Evolutionary conservation across 1,139 yeast genomes (phyloP).

Genomic region (Debaryomyces robertsiae): DNA sequence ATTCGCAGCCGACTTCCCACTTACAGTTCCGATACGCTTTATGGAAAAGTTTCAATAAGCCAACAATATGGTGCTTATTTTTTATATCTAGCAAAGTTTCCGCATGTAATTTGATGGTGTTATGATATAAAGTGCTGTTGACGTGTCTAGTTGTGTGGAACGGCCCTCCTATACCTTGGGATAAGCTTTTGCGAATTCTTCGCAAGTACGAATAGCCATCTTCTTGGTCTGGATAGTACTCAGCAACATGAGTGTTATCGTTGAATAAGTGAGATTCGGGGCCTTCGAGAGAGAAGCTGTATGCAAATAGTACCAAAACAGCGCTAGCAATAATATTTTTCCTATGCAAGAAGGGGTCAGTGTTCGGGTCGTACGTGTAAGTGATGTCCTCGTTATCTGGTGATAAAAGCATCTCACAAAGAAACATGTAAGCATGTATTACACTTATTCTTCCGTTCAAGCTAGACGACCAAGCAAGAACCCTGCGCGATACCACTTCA

Average conservation of each 20-base stretch:
- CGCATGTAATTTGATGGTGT: conserved; percentile 41
- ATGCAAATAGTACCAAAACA: conserved; percentile 52
- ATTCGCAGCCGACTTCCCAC: conserved; percentile 64
- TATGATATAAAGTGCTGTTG: conserved; percentile 32
- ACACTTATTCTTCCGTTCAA: conserved; percentile 36
- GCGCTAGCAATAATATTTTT: conserved; percentile 51
- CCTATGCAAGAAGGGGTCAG: conserved; percentile 35
- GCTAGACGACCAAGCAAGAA: conserved; percentile 39
- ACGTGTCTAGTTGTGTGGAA: conserved; percentile 13
- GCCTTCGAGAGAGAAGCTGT: conserved; percentile 44
- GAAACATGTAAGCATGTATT: conserved; percentile 60
- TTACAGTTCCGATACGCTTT: conserved; percentile 48
- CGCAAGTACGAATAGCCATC: conserved; percentile 44
- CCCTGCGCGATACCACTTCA: conserved; percentile 38
- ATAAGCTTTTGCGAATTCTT: conserved; percentile 34
- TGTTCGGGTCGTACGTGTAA: conserved; percentile 45
- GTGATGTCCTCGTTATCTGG: conserved; percentile 41
- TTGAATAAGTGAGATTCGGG: conserved; percentile 34
- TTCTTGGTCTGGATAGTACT: conserved; percentile 22
- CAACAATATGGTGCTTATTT: conserved; percentile 53
- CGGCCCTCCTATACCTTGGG: conserved; percentile 17
- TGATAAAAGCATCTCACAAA: conserved; percentile 63
- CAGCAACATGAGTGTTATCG: conserved; percentile 15
- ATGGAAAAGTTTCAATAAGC: conserved; percentile 54
- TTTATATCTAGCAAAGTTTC: conserved; percentile 43